A percentile compares a stretch with the other conserved stretches of the same genome.
phyloP scores from a whole-genome alignment of 1,284 basidiomycete genomes.

The Acaromyces ingoldii region DNA sequence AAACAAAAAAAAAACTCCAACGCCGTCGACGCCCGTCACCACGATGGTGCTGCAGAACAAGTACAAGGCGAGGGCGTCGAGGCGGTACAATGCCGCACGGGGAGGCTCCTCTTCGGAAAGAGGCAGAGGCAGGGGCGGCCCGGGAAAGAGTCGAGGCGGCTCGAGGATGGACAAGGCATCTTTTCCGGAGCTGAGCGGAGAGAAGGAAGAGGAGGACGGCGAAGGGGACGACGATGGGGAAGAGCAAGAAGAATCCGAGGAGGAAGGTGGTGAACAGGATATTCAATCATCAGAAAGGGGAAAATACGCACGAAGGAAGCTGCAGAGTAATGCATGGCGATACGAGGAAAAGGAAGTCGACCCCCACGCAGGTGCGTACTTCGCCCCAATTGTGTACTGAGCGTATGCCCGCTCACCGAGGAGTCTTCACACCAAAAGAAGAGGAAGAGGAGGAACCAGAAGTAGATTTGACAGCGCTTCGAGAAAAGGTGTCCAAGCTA shows the following conservation, averaged over 20 bases:
- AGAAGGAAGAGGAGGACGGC: constrained; percentile 9
- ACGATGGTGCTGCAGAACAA: constrained; percentile 50
- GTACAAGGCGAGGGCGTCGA: constrained; percentile 48
- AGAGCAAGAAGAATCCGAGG: constrained; percentile 4
- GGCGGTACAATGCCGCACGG: constrained; percentile 29
- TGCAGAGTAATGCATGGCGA: constrained; percentile 36
- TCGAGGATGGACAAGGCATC: background rate
- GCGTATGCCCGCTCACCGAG: constrained; percentile 8
- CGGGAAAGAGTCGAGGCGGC: constrained; percentile 1
- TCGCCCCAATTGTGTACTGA: background rate
- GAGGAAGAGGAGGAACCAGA: constrained; percentile 38
- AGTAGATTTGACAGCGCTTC: constrained; percentile 37
- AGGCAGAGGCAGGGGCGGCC: constrained; percentile 6
- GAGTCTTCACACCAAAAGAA: background rate
- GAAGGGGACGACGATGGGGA: constrained; percentile 7
- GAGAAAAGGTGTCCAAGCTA: constrained; percentile 29
- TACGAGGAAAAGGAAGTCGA: constrained; percentile 24
- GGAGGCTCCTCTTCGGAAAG: background rate
- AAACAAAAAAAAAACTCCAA: too few species aligned
- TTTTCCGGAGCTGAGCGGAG: constrained; percentile 4
- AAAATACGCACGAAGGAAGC: constrained; percentile 32
- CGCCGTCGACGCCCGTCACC: background rate
- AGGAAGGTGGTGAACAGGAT: too few species aligned
- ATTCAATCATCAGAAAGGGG: too few species aligned
- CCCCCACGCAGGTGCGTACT: constrained; percentile 6